phyloP scores from a whole-genome alignment of 208 protist species.

The Acanthamoeba healyi region DNA sequence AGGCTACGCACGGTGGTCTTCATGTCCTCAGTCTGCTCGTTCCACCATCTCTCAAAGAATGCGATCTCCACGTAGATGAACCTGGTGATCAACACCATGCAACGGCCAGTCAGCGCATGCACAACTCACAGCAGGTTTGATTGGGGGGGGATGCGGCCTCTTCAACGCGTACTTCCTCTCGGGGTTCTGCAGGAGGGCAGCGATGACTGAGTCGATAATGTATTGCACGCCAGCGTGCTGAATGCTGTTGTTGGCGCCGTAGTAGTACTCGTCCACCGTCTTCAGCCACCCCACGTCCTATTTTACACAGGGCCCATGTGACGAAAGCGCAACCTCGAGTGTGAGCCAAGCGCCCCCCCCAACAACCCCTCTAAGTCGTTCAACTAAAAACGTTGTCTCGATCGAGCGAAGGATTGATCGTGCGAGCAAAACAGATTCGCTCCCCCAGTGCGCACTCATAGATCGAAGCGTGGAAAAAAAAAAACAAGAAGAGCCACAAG shows the following conservation, averaged over 20 bases:
- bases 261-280: slow-evolving; percentile 84
- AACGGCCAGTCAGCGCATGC: no score
- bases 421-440: no score
- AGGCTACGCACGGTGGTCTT: slow-evolving; percentile 28
- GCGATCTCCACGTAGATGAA: slow-evolving; percentile 78
- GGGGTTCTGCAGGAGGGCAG: slow-evolving; percentile 42
- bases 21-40: slow-evolving; percentile 56
- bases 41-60: slow-evolving; percentile 75
- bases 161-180: neutral
- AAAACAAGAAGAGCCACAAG: neutral
- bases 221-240: slow-evolving; percentile 83
- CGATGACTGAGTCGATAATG: slow-evolving; percentile 81
- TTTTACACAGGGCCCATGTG: no score
- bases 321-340: neutral
- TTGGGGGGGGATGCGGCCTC: neutral
- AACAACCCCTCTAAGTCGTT: no score
- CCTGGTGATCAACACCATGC: no score
- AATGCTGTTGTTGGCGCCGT: slow-evolving; percentile 83
- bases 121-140: neutral
- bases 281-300: slow-evolving; percentile 84
- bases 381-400: no score
- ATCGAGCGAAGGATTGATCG: no score
- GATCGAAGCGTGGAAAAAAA: no score
- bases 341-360: neutral
- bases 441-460: no score